phyloP scores from a whole-genome alignment of 2,329 filamentous ascomycete genomes.

The Paracamarosporium sp. region DNA sequence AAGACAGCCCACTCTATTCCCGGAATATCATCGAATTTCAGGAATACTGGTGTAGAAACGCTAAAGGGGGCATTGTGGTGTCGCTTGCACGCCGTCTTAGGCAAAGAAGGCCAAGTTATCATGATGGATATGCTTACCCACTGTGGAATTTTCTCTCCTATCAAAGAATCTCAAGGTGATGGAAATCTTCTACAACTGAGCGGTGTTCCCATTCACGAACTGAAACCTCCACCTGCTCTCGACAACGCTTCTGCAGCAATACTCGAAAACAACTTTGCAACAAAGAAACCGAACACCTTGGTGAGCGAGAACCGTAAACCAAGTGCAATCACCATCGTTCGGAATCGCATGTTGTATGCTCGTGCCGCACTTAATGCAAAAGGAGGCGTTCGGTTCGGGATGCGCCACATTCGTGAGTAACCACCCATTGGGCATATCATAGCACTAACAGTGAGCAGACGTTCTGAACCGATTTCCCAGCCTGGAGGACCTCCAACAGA shows the following conservation, averaged over 20 bases:
- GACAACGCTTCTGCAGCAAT: conserved; percentile 10
- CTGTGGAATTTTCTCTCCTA: conserved; percentile 74
- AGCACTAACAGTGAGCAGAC: conserved; percentile 61
- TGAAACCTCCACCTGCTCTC: conserved; percentile 27
- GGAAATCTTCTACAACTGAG: conserved; percentile 80
- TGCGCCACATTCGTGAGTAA: conserved; percentile 79
- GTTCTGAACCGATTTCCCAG: conserved; percentile 75
- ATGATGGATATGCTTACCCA: conserved; percentile 80
- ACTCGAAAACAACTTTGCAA: not conserved
- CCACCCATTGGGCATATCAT: conserved; percentile 8
- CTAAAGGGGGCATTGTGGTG: conserved; percentile 79
- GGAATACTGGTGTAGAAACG: conserved; percentile 72
- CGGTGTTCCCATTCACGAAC: conserved; percentile 67
- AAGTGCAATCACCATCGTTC: conserved; percentile 75
- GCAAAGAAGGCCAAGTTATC: conserved; percentile 74
- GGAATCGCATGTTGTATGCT: conserved; percentile 86
- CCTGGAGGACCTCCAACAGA: conserved; percentile 58
- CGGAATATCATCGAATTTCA: conserved; percentile 68
- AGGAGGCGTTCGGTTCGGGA: conserved; percentile 73
- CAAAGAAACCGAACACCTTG: conserved; percentile 4
- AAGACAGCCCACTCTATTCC: conserved; percentile 61
- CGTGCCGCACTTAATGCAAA: conserved; percentile 73
- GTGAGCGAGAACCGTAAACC: conserved; percentile 36
- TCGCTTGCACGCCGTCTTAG: conserved; percentile 74
- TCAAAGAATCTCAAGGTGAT: conserved; percentile 68